Evolutionary conservation across 2,329 filamentous ascomycete species (phyloP).

Genomic region (Neocatenulostroma microsporum): DNA sequence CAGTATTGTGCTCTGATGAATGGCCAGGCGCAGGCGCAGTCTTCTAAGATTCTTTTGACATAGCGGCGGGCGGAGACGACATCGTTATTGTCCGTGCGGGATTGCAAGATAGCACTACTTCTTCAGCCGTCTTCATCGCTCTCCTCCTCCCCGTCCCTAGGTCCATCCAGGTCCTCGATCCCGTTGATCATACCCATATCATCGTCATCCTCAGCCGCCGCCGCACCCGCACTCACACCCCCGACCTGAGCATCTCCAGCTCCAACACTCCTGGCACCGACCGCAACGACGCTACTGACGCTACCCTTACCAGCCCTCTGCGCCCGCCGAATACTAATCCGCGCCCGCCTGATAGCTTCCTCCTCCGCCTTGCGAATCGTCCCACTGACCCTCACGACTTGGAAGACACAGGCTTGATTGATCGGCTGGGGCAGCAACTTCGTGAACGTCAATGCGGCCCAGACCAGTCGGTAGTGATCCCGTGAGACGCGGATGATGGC

Average conservation of each 20-base stretch:
- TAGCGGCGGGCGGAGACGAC: no score
- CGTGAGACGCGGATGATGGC: constrained; percentile 81
- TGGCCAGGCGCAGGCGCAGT: no score
- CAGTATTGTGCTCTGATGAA: no score
- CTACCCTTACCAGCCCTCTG: no score
- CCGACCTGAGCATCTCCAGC: no score
- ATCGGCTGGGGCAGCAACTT: constrained; percentile 55
- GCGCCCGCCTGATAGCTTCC: constrained; percentile 73
- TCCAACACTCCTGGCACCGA: no score
- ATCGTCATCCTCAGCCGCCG: constrained; percentile 29
- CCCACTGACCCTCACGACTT: constrained; percentile 79
- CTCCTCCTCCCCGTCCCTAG: constrained; percentile 40
- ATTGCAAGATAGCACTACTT: no score
- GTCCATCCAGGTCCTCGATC: constrained; percentile 39
- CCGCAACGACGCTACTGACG: no score
- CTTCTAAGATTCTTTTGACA: no score
- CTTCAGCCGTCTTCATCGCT: constrained; percentile 6
- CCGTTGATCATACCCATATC: constrained; percentile 39
- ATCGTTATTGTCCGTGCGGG: no score
- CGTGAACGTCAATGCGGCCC: constrained; percentile 81
- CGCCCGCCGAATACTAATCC: constrained; percentile 61
- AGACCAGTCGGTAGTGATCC: constrained; percentile 76
- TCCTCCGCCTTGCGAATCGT: constrained; percentile 90
- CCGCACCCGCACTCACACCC: no score
- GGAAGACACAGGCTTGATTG: constrained; percentile 64